Evolutionary conservation across 306 rosid species (phyloP).

Genomic region (Sicyos baderoa): DNA sequence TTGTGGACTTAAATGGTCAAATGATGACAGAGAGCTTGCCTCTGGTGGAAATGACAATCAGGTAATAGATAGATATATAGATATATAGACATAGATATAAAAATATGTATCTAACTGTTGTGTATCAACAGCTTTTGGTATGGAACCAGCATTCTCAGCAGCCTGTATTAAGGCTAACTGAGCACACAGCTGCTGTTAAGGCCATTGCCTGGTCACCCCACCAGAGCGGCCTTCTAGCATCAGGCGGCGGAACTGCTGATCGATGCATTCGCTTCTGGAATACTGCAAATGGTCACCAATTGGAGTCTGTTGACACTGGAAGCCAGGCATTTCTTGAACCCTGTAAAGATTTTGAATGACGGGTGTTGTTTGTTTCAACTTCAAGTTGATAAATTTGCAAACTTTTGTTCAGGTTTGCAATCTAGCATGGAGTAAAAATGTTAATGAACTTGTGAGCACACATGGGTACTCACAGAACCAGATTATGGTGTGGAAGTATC

Average conservation of each 20-base stretch:
- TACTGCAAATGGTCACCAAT: slow-evolving; percentile 88
- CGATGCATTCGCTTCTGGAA: slow-evolving; percentile 98
- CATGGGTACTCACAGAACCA: slow-evolving; percentile 98
- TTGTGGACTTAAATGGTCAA: slow-evolving; percentile 95
- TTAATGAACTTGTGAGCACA: slow-evolving; percentile 88
- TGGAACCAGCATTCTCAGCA: slow-evolving; percentile 97
- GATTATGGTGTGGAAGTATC: slow-evolving; percentile 98
- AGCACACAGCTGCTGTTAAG: slow-evolving; percentile 97
- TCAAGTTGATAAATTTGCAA: not conserved
- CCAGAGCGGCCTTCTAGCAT: slow-evolving; percentile 82
- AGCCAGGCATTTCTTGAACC: slow-evolving; percentile 59
- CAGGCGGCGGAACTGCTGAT: slow-evolving; percentile 99
- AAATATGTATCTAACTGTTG: slow-evolving; percentile 2
- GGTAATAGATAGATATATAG: slow-evolving; percentile 27
- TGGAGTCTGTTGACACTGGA: slow-evolving; percentile 81
- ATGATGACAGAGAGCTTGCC: slow-evolving; percentile 94
- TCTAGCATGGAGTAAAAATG: slow-evolving; percentile 97
- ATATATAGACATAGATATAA: not conserved
- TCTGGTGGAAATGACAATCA: slow-evolving; percentile 99
- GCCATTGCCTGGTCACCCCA: slow-evolving; percentile 99
- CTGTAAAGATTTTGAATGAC: not conserved
- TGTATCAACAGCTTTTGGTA: slow-evolving; percentile 61
- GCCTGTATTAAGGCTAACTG: slow-evolving; percentile 69
- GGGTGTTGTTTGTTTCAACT: not conserved
- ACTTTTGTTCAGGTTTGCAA: slow-evolving; percentile 64